Conservation (phyloP, 768 basidiomycete genomes). For the Lepiota subincarnata region DNA sequence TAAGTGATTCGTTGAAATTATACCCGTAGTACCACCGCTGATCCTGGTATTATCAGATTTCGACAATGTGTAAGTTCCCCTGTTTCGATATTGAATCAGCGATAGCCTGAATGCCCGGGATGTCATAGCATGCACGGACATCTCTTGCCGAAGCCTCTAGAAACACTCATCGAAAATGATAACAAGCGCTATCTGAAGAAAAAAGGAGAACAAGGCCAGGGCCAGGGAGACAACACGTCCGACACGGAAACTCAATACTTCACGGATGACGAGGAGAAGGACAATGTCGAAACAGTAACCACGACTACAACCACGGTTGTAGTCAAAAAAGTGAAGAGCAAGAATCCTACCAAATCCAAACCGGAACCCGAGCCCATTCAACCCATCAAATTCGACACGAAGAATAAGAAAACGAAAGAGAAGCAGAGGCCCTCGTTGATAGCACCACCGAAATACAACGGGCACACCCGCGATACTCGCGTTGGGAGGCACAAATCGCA, state of each 20-base stretch:
- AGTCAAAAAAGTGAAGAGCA: conserved; percentile 16
- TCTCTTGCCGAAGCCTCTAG: conserved; percentile 30
- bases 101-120: neutral
- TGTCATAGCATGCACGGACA: conserved; percentile 19
- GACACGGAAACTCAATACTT: conserved; percentile 10
- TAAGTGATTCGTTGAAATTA: conserved; percentile 20
- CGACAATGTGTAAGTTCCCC: neutral
- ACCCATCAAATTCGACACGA: neutral
- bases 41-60: conserved; percentile 21
- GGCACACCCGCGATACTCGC: conserved; percentile 1
- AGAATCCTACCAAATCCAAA: neutral
- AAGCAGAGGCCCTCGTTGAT: neutral
- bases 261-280: conserved; percentile 21
- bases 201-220: conserved; percentile 20
- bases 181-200: conserved; percentile 21
- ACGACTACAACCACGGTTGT: conserved; percentile 13
- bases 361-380: too few species aligned
- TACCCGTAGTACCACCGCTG: neutral
- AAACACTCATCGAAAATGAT: conserved; percentile 32
- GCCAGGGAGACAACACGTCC: conserved; percentile 3
- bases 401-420: neutral
- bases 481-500: neutral
- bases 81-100: conserved; percentile 11
- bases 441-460: conserved; percentile 1
- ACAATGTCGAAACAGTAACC: conserved; percentile 23